Conservation (phyloP, 1,284 basidiomycete genomes). For the Ceratobasidium sp. region DNA sequence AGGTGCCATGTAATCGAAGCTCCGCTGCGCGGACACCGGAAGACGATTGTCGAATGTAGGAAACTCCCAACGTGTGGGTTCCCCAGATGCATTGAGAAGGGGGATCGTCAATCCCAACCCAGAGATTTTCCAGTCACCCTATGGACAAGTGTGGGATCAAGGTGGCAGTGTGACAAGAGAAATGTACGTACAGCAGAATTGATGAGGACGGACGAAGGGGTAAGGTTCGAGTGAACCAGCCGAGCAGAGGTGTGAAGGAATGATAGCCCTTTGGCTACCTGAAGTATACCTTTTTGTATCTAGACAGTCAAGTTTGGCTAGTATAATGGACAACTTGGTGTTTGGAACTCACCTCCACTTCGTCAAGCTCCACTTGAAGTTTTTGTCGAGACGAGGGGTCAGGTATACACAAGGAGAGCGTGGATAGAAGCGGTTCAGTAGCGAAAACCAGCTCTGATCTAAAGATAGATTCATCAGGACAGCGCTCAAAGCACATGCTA, state of each 20-base stretch:
- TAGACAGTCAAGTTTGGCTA: constrained; percentile 55
- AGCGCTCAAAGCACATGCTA: background rate
- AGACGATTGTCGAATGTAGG: constrained; percentile 87
- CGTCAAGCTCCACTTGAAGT: constrained; percentile 77
- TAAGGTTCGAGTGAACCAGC: constrained; percentile 91
- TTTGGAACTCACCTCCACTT: constrained; percentile 78
- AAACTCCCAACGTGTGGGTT: constrained; percentile 84
- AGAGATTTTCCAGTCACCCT: constrained; percentile 99
- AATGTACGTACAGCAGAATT: constrained; percentile 79
- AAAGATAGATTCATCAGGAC: constrained; percentile 14
- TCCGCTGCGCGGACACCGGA: constrained; percentile 86
- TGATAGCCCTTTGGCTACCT: constrained; percentile 90
- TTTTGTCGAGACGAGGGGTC: constrained; percentile 58
- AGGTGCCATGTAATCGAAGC: constrained; percentile 96
- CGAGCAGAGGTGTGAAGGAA: constrained; percentile 94
- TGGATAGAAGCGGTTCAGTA: constrained; percentile 87
- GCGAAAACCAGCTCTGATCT: constrained; percentile 87
- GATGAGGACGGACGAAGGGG: constrained; percentile 83
- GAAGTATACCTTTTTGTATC: constrained; percentile 97
- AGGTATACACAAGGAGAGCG: constrained; percentile 78
- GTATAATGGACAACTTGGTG: constrained; percentile 15
- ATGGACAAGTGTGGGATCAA: constrained; percentile 37
- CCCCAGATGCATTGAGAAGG: constrained; percentile 75
- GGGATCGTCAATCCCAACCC: constrained; percentile 90
- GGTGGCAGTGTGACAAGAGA: constrained; percentile 20